A percentile compares a stretch with the other conserved stretches of the same genome.
These are phyloP conservation scores for Chlorella sorokiniana DNA, from an alignment of 139 green algal genomes.

Conservation along the genomic window DNA sequence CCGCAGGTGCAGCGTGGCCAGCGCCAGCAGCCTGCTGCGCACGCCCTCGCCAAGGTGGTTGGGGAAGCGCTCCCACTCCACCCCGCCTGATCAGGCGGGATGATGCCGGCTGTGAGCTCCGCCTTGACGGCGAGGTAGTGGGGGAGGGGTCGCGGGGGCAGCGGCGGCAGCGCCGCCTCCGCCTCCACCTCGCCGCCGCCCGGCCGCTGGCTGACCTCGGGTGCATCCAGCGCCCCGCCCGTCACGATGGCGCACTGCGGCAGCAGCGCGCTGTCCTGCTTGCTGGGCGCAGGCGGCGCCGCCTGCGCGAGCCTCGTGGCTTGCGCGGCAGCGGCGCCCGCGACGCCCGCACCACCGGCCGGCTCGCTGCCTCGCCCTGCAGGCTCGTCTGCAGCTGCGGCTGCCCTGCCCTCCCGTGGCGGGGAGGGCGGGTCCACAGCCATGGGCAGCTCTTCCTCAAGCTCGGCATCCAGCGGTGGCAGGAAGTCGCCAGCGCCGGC, in stretches of 20 bases:
- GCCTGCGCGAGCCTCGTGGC: not conserved
- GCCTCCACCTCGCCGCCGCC: not conserved
- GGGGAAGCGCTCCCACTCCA: conserved; percentile 35
- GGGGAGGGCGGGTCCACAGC: not conserved
- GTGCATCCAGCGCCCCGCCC: not conserved
- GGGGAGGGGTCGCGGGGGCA: not conserved
- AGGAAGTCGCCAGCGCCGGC: too few species aligned
- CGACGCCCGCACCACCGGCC: not conserved
- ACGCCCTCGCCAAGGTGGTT: conserved; percentile 38
- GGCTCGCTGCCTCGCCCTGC: not conserved
- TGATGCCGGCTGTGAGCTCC: not conserved
- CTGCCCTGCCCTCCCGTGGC: not conserved
- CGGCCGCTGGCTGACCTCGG: conserved; percentile 8
- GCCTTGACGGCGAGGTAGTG: not conserved
- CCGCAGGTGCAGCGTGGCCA: conserved; percentile 40
- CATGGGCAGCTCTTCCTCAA: not conserved
- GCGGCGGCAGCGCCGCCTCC: not conserved
- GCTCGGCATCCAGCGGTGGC: not conserved
- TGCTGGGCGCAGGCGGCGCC: not conserved
- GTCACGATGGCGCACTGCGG: conserved; percentile 30
- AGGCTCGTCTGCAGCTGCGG: not conserved
- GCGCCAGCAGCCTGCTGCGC: conserved; percentile 14
- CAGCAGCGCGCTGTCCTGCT: conserved; percentile 7
- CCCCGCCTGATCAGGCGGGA: not conserved
- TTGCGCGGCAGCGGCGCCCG: not conserved